Percentiles rank a stretch among this genome's conserved stretches.
Evolutionary conservation across 2,329 filamentous ascomycete species (phyloP).

Genomic region (Aspergillus ustus): DNA sequence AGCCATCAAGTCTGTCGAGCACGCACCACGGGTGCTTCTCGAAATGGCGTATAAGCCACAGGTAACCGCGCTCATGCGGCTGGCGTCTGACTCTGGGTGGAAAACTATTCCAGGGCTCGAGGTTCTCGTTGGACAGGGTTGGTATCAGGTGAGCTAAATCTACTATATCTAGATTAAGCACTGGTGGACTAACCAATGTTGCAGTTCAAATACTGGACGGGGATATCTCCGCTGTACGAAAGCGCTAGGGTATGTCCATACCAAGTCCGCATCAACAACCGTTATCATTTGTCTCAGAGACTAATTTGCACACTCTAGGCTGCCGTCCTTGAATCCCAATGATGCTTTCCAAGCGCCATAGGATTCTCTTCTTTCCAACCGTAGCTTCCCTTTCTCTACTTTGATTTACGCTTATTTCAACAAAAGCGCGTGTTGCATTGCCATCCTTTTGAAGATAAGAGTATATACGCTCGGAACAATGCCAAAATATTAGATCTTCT

Average conservation of each 20-base stretch:
- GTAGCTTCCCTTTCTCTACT: background rate
- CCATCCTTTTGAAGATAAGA: background rate
- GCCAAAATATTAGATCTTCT: background rate
- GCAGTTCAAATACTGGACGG: conserved; percentile 83
- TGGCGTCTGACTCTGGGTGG: conserved; percentile 81
- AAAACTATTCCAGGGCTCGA: conserved; percentile 83
- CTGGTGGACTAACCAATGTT: conserved; percentile 11
- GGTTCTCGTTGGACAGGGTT: conserved; percentile 82
- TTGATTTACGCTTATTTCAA: conserved; percentile 7
- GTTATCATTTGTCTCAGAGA: background rate
- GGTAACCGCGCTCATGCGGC: conserved; percentile 80
- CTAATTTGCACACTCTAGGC: background rate
- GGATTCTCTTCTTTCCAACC: background rate
- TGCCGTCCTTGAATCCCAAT: conserved; percentile 12
- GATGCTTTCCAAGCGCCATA: background rate
- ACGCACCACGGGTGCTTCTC: conserved; percentile 66
- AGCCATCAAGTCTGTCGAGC: conserved; percentile 38
- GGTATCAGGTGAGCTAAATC: conserved; percentile 70
- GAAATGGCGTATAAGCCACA: conserved; percentile 97
- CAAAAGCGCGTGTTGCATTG: conserved; percentile 9
- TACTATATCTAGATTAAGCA: conserved; percentile 3
- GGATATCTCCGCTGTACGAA: conserved; percentile 72
- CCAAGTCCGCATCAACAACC: background rate
- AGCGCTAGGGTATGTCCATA: conserved; percentile 61
- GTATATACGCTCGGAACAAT: background rate